Base-by-base conservation (phyloP, 2,329 filamentous ascomycete species). In the Phialemonium atrogriseum region DNA sequence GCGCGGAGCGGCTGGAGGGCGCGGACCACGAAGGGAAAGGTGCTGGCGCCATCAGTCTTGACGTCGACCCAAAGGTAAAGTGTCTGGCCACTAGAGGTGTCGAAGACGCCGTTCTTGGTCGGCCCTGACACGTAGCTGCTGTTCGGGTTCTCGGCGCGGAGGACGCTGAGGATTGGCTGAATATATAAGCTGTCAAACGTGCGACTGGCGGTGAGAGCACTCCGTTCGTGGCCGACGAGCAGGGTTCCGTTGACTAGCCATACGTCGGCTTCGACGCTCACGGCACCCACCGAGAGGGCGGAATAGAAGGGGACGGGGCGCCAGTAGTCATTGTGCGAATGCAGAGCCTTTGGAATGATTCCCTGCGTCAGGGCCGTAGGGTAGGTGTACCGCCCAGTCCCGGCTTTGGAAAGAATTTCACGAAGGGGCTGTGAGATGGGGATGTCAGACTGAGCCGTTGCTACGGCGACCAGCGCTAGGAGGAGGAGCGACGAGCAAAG, bases 241-340 rank as follows among this genome's bases (percentile, higher is more conserved):
- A 84, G 60, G n/a, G 71, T 46, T 8, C 40, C 32, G 33, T 67
- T 63, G 33, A 67, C 66, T 2, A 72, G 58, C 73, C 76, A 84
- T 14, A 84, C 70, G 46, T 85, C 80, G 5, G 77, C 78, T 54
- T 84, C 80, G 8, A 81, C 63, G 12, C 75, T 70, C 10, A 72
- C 68, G 42, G 73, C 80, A 11, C 75, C 73, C 4, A 66, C 64
- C 9, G 58, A 53, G 2, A 79, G 52, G 17, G 79, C 80, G 14
- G 74, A 73, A 41, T 70, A 77, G 5, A 85, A 60, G 1, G 80
- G 77, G 0, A 70, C 60, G n/a, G 61, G 60, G 19, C 75, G 67
- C 74, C 74, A 80, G 52, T 83, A 84, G 51, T 84, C 79, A 42
- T 83, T 82, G 48, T 83, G 78, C 2, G 73, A 79, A 49, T 82